phyloP scores from a whole-genome alignment of 108 stramenopile genomes.

The Nannochloropsis oceanica region DNA sequence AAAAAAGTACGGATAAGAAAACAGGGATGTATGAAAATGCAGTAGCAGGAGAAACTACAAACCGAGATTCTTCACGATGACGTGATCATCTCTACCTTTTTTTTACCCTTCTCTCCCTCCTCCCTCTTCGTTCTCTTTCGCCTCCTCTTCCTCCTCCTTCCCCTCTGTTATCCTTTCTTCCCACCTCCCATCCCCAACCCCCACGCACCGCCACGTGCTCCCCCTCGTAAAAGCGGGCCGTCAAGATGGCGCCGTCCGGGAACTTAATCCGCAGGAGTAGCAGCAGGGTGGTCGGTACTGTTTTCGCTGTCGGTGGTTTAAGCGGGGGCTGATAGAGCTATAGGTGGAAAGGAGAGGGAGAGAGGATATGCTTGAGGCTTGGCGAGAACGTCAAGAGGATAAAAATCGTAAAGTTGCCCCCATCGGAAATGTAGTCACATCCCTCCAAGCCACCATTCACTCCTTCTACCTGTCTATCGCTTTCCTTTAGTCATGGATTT shows the following conservation, averaged over 20 bases:
- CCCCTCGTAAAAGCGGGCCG: not conserved
- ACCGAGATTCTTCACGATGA: not conserved
- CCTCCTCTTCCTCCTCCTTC: not conserved
- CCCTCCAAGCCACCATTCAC: not conserved
- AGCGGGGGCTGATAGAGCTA: no score
- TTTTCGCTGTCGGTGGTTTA: no score
- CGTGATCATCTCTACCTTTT: not conserved
- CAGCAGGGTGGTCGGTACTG: not conserved
- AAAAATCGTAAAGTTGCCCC: no score
- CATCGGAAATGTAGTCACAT: not conserved
- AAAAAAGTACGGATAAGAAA: not conserved
- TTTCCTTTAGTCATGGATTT: not conserved
- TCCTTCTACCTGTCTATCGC: not conserved
- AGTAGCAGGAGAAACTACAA: not conserved
- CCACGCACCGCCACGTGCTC: not conserved
- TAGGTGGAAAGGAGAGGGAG: no score
- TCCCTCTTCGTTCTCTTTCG: not conserved
- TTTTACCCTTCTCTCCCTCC: not conserved
- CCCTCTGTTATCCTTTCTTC: not conserved
- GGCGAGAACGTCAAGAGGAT: no score
- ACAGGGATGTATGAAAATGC: not conserved
- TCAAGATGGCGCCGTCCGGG: not conserved
- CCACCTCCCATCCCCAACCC: constrained; percentile 33
- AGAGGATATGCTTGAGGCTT: no score
- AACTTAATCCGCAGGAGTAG: not conserved